Evolutionary conservation across 108 stramenopile species (phyloP), one percentile per base, ranked within the genome.

Genomic region (Epipyxis sp.): DNA sequence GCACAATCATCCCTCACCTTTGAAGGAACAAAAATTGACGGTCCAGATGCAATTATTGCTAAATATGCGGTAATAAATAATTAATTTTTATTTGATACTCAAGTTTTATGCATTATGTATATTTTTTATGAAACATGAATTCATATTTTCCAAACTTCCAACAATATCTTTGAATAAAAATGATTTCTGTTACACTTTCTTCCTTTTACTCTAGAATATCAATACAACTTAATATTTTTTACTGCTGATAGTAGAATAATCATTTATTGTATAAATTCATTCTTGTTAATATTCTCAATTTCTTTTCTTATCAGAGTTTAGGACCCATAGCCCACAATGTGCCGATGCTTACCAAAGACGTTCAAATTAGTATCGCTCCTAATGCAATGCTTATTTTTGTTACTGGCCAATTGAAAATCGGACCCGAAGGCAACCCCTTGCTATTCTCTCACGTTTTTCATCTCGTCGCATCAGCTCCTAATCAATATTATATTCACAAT

Each of bases 361-460:
- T 57, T 16, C 54, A 57, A 57, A 57, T 57, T 16, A 57, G 54
- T 57, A 25, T 57, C 20, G 25, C 16, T 25, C 20, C 54, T 57
- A 20, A 16, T 16, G 16, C 54, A 25, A 57, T 57, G 54, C 54
- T 57, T 25, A 57, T 57, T 25, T 57, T 57, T 25, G 54, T 57
- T 16, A 57, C 54, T 16, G 54, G 54, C 54, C 16, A 57, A 25
- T 57, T 57, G 54, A 57, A 20, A 16, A 57, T 57, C 25, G 54
- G 54, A 16, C 54, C 54, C 54, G 25, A 16, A 25, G 54, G 54
- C 16, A 95, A 95, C 83, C 92, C 92, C n/a, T 83, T 97, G 50
- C 94, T 95, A 80, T 97, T 93, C 82, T 92, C 92, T 59, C 92
- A 97, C 62, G 84, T 93, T 50, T 95, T 97, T 80, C 93, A 95